Base-by-base conservation (phyloP, 2,329 filamentous ascomycete species). In the Scedosporium boydii region DNA sequence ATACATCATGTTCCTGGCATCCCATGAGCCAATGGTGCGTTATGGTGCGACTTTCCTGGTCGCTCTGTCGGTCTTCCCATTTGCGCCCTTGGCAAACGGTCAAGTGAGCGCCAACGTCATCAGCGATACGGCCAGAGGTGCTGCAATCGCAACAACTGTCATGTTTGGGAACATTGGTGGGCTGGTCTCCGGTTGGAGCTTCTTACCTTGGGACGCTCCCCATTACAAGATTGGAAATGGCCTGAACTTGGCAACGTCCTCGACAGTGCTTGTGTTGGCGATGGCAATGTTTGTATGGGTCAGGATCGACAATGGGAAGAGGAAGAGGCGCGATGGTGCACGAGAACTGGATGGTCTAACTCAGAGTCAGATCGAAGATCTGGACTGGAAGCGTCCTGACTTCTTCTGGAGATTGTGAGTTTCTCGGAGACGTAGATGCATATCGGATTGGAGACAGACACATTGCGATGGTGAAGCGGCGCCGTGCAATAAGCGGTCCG, bases 141-240 rank as follows among this genome's bases (percentile, higher is more conserved):
- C 85, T 0, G 86, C 86, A 3, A 88, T 90, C 55, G 87, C 83
- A 18, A 83, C 81, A 0, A 86, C 84, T 56, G 73, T 90, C 69
- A 90, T 90, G 87, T 75, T 89, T 26, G 88, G 87, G 26, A 90
- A 90, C 62, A 70, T 90, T n/a, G 88, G 88, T 2, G 88, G 87
- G 0, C 70, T 90, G 38, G 79, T 88, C 62, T 80, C 82, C 1
- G 87, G 84, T 0, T 89, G 86, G 86, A 80, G 78, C 1, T 89
- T 87, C 72, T 68, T 89, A 16, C 80, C 82, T 0, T 82, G 75
- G 66, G 87, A 90, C 68, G 82, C 68, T 0, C 88, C 88, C 0
- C 72, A 90, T 63, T 91, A 85, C 68, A 84, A 78, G 64, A 89
- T 90, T 63, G 88, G 88, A 1, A 90, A 90, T 68, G 87, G 87